Conservation (phyloP, 768 basidiomycete species). For the Flagelloscypha sp. region DNA sequence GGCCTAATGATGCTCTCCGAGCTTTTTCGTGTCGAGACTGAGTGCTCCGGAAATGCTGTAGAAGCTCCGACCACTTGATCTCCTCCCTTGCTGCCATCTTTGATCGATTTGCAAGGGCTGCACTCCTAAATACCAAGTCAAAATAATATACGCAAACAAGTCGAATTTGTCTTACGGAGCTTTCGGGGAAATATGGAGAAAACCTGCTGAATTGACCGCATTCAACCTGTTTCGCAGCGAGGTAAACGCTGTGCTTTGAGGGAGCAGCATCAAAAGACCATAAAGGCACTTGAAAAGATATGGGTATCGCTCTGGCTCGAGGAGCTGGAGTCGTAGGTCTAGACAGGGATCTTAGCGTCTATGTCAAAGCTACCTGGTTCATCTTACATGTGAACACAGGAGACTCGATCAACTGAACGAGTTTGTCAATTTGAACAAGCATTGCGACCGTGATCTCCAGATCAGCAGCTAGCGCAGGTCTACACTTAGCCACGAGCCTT, state of each 20-base stretch:
- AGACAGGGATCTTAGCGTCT: constrained; percentile 5
- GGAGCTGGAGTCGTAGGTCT: constrained; percentile 86
- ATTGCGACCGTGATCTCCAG: constrained; percentile 93
- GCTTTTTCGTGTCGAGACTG: constrained; percentile 91
- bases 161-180: constrained; percentile 44
- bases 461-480: constrained; percentile 51
- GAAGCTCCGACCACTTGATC: constrained; percentile 95
- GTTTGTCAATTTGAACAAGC: constrained; percentile 93
- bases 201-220: constrained; percentile 92
- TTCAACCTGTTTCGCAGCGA: constrained; percentile 90
- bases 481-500: constrained; percentile 2
- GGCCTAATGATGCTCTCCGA: constrained; percentile 66
- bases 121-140: constrained; percentile 17
- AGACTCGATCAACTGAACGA: constrained; percentile 96
- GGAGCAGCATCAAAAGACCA: constrained; percentile 92
- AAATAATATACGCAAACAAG: constrained; percentile 1
- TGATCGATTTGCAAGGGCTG: constrained; percentile 48
- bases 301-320: constrained; percentile 95
- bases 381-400: constrained; percentile 92
- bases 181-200: constrained; percentile 83
- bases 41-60: constrained; percentile 84
- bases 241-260: constrained; percentile 94
- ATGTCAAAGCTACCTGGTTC: background rate
- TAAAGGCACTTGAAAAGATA: constrained; percentile 97
- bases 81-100: constrained; percentile 75